A percentile compares a stretch with the other conserved stretches of the same genome.
These are phyloP conservation scores for Pythium apleroticum DNA, from an alignment of 352 stramenopile genomes.

Conservation along the genomic window DNA sequence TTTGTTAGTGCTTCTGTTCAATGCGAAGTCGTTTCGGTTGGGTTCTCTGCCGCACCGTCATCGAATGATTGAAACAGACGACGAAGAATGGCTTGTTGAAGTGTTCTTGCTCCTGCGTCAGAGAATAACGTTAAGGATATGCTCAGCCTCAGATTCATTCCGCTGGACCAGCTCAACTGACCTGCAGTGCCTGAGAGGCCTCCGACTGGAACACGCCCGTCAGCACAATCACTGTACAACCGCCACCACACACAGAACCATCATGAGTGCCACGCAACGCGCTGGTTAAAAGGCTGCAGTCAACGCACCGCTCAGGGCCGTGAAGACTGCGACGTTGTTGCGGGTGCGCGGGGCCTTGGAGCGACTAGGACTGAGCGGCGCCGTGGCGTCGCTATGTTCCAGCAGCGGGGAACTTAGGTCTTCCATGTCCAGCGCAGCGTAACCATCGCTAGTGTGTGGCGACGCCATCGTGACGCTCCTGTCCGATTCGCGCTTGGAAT, in stretches of 20 bases:
- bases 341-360: background rate
- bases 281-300: too few relatives aligned
- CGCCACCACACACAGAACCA: background rate
- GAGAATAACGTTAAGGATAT: background rate
- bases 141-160: too few relatives aligned
- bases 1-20: too few relatives aligned
- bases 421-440: background rate
- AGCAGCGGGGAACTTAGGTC: background rate
- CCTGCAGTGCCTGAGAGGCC: constrained; percentile 16
- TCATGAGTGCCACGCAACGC: too few relatives aligned
- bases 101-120: constrained; percentile 24
- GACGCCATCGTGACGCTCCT: background rate
- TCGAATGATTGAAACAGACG: constrained; percentile 55
- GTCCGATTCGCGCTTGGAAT: too few relatives aligned
- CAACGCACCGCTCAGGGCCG: background rate
- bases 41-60: constrained; percentile 16
- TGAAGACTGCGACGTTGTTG: background rate
- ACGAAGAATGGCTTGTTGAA: constrained; percentile 67
- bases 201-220: constrained; percentile 17
- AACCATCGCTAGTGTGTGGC: background rate
- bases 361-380: background rate
- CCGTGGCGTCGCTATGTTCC: background rate
- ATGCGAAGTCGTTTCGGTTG: background rate
- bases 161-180: background rate
- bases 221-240: constrained; percentile 12